Base-by-base conservation (phyloP, 1,284 basidiomycete genomes). In the Mycosarcoma maydis region DNA sequence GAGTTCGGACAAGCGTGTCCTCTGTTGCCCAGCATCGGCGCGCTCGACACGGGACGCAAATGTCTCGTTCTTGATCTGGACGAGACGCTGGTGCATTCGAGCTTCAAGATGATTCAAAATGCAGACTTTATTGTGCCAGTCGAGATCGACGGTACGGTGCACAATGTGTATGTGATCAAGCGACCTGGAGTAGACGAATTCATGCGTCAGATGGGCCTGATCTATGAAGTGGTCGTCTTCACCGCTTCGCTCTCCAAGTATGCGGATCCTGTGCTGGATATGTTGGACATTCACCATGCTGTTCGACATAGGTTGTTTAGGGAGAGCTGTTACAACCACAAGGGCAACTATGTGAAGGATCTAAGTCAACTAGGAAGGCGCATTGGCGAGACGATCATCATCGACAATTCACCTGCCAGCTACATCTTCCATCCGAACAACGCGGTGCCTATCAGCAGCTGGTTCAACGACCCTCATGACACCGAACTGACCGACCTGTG, bases 381-480 rank as follows among this genome's bases (percentile, higher is more conserved):
- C 7, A 92, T 98, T 72, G 87, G 87, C 34, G 92, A 95, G 78
- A 92, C 91, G 62, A 98, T 98, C 80, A 98, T 98, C 84, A 88
- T 99, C 72, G 95, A 98, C 85, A 99, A 98, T 84, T 97, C 94
- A 34, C 95, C 95, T 11, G 95, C 96, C 13, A 96, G 92, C 8
- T 99, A 98, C 84, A 95, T 98, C 75, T 99, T 99, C 87, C 95
- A 99, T 81, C 94, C 94, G 16, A 96, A 96, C 84, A 98, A 98
- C 80, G 96, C 96, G 37, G 95, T 98, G 6, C 95, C 95, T 9
- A 94, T 99, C 53, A 97, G 94, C 44, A 95, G 92, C 57, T 98
- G 95, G 96, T 98, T 98, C 86, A 98, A 97, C 83, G 83, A 84
- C 62, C 83, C 83, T 5, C 77, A 78, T 45, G 95, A 98, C 83